Conservation (phyloP, 164 flowering plant species). For the Akebia trifoliata region DNA sequence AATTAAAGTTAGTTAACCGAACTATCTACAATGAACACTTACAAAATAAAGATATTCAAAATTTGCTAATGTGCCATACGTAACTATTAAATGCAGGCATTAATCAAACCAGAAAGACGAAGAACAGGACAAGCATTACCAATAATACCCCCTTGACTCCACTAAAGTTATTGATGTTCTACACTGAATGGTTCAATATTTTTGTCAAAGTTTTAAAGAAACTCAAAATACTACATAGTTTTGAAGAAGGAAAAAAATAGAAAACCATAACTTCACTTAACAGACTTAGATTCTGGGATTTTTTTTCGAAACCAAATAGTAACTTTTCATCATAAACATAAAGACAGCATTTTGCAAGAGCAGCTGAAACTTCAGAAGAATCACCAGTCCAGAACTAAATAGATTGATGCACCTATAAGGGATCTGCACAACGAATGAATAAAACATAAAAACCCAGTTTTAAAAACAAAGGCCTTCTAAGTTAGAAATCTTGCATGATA, state of each 20-base stretch:
- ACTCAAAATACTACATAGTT: slow-evolving; percentile 26
- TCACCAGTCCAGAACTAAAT: slow-evolving; percentile 47
- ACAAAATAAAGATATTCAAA: too few relatives aligned
- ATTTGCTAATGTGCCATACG: too few relatives aligned
- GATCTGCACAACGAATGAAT: slow-evolving; percentile 48
- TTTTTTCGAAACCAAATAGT: slow-evolving; percentile 24
- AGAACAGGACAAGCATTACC: not conserved
- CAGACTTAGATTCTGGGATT: slow-evolving; percentile 23
- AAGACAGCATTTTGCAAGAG: slow-evolving; percentile 41
- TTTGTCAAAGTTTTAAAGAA: slow-evolving; percentile 16
- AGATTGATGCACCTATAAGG: slow-evolving; percentile 37
- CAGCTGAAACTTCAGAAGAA: slow-evolving; percentile 55
- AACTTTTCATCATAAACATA: slow-evolving; percentile 29
- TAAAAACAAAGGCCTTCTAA: slow-evolving; percentile 14
- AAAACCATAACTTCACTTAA: slow-evolving; percentile 24
- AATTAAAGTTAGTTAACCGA: too few relatives aligned
- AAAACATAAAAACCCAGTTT: slow-evolving; percentile 28
- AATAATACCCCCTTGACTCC: slow-evolving; percentile 1
- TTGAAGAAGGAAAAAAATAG: slow-evolving; percentile 3
- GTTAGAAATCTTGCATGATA: slow-evolving; percentile 6
- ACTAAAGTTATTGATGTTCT: not conserved
- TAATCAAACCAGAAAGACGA: not conserved
- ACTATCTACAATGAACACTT: too few relatives aligned
- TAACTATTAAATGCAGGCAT: not conserved
- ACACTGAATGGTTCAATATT: slow-evolving; percentile 7